Conservation (phyloP, 2,329 filamentous ascomycete species). For the Aaosphaeria arxii region DNA sequence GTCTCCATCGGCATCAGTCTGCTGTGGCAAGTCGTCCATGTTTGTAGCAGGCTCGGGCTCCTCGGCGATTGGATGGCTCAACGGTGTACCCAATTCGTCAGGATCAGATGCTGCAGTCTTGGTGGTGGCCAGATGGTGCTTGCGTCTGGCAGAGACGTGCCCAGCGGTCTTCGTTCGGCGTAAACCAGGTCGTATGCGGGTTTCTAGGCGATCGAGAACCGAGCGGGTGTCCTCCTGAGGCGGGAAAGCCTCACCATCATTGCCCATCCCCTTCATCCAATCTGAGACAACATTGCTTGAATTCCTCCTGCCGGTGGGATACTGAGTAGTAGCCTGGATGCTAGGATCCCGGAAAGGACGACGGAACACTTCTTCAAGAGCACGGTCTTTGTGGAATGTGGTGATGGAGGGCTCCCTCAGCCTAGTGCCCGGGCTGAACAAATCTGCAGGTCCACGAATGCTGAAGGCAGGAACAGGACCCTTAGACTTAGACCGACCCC, state of each 20-base stretch:
- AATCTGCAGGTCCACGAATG: conserved; percentile 42
- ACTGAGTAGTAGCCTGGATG: conserved; percentile 26
- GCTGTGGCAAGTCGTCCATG: conserved; percentile 48
- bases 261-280: conserved; percentile 76
- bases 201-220: conserved; percentile 57
- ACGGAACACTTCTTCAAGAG: conserved; percentile 87
- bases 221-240: conserved; percentile 61
- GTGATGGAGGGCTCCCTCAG: conserved; percentile 83
- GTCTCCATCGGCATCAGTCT: conserved; percentile 83
- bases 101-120: conserved; percentile 58
- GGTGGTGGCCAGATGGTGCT: conserved; percentile 50
- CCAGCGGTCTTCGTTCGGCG: conserved; percentile 48
- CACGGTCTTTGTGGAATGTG: conserved; percentile 85
- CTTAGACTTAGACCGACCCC: conserved; percentile 58
- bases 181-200: conserved; percentile 48
- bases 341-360: conserved; percentile 61
- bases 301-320: conserved; percentile 59
- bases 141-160: conserved; percentile 23
- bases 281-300: conserved; percentile 79
- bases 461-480: conserved; percentile 48
- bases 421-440: conserved; percentile 69
- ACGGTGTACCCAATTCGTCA: conserved; percentile 38
- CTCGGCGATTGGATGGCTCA: conserved; percentile 41
- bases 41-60: conserved; percentile 43
- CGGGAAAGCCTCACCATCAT: conserved; percentile 53